Evolutionary conservation across 2,329 filamentous ascomycete genomes (phyloP).

Genomic region (Aureobasidium vineae): DNA sequence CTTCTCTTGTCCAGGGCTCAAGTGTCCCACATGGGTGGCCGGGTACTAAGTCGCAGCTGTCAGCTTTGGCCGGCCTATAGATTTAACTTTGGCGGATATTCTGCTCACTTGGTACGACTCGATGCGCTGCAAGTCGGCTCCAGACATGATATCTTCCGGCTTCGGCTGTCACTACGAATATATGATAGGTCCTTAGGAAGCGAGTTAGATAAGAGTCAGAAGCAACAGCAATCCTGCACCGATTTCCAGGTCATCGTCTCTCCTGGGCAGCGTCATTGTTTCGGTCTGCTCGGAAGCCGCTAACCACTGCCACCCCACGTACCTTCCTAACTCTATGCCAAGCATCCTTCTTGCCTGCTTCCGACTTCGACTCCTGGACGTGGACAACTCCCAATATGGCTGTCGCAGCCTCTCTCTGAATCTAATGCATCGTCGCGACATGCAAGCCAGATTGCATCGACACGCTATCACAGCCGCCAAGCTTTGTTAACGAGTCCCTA

Average conservation of each 20-base stretch:
- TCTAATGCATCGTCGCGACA: not conserved
- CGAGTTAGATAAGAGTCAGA: not conserved
- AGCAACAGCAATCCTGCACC: not conserved
- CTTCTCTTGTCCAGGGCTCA: conserved; percentile 65
- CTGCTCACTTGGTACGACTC: conserved; percentile 36
- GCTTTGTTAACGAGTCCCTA: not conserved
- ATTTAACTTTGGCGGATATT: not conserved
- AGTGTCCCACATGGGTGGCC: conserved; percentile 74
- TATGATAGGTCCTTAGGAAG: conserved; percentile 14
- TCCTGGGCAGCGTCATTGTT: conserved; percentile 13
- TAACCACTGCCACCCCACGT: too few relatives aligned
- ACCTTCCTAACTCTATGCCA: not conserved
- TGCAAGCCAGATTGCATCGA: not conserved
- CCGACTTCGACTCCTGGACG: not conserved
- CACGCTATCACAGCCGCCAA: not conserved
- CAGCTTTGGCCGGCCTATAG: not conserved
- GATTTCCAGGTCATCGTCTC: not conserved
- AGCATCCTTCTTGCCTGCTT: not conserved
- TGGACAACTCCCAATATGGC: not conserved
- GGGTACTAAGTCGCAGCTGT: conserved; percentile 56
- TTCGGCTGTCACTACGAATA: not conserved
- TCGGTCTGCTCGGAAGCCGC: conserved; percentile 6
- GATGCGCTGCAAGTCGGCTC: conserved; percentile 33
- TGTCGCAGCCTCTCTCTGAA: not conserved
- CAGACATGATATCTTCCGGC: conserved; percentile 13